phyloP scores from a whole-genome alignment of 768 basidiomycete genomes.

The Galerina marginata region DNA sequence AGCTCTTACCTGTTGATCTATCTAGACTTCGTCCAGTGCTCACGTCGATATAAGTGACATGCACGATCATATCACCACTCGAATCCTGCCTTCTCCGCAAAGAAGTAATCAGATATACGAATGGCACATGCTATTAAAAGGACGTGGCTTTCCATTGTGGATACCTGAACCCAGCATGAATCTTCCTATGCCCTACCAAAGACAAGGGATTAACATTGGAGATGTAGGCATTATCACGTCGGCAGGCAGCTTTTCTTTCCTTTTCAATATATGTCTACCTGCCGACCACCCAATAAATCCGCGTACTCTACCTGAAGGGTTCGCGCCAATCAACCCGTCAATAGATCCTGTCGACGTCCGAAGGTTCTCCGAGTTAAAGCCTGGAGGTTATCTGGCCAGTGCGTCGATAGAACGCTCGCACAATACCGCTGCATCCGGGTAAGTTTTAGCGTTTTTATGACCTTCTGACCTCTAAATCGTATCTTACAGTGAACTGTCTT shows the following conservation, averaged over 20 bases:
- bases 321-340: constrained; percentile 19
- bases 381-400: constrained; percentile 2
- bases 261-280: constrained; percentile 44
- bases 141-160: constrained; percentile 42
- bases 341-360: constrained; percentile 6
- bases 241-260: constrained; percentile 40
- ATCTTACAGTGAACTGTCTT: constrained; percentile 4
- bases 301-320: constrained; percentile 33
- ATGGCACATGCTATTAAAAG: constrained; percentile 23
- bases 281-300: constrained; percentile 34
- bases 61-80: no score
- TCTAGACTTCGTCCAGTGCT: no score
- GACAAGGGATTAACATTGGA: constrained; percentile 39
- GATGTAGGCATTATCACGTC: constrained; percentile 44
- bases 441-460: not conserved
- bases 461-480: no score
- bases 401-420: not conserved
- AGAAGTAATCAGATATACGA: constrained; percentile 24
- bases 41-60: no score
- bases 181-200: constrained; percentile 28
- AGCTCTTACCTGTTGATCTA: no score
- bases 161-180: constrained; percentile 34
- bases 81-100: not conserved
- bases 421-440: not conserved
- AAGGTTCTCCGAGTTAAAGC: not conserved